These are phyloP conservation scores for Inga oerstediana DNA, from an alignment of 306 rosid species.

Conservation along the genomic window DNA sequence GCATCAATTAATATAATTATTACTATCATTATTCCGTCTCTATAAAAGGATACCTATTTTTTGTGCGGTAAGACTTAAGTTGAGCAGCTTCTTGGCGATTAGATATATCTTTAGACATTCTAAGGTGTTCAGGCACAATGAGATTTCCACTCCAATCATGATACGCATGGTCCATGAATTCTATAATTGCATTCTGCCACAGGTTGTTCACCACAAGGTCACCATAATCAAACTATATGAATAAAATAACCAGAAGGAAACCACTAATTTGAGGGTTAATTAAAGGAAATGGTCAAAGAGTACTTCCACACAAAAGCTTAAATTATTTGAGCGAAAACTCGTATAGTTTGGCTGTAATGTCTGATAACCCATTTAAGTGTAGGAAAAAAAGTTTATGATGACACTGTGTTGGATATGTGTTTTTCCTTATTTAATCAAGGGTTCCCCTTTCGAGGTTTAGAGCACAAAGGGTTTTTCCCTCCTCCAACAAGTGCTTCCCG, in stretches of 20 bases:
- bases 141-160: constrained; percentile 50
- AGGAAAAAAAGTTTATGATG: neutral
- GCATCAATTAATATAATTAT: constrained; percentile 16
- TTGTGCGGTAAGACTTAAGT: constrained; percentile 66
- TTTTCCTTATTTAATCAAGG: no score
- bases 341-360: neutral
- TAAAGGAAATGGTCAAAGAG: constrained; percentile 5
- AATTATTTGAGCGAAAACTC: neutral
- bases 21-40: neutral
- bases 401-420: no score
- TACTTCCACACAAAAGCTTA: neutral
- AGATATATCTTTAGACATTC: constrained; percentile 59
- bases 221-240: neutral
- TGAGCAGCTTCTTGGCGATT: constrained; percentile 52
- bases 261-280: neutral
- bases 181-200: constrained; percentile 68
- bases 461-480: no score
- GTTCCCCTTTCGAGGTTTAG: no score
- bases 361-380: neutral
- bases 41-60: constrained; percentile 58
- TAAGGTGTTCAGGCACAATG: constrained; percentile 63
- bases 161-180: constrained; percentile 64
- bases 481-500: no score
- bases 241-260: neutral
- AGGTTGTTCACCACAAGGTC: constrained; percentile 30